phyloP scores from a whole-genome alignment of 2,329 filamentous ascomycete species.

The Xylaria hypoxylon region DNA sequence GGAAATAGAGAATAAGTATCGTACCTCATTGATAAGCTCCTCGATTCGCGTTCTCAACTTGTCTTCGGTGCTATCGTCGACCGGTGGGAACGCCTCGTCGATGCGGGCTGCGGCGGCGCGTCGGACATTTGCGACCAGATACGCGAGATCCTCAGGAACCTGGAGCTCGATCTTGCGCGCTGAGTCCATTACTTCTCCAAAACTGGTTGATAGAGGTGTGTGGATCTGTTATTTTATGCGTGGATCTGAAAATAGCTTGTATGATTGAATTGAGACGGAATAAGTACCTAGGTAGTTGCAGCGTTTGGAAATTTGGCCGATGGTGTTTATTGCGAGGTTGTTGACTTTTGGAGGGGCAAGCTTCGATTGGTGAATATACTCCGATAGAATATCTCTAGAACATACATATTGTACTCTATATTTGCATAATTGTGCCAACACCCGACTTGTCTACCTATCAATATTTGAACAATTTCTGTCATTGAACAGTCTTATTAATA shows the following conservation, averaged over 20 bases:
- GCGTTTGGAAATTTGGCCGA: background rate
- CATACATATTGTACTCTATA: background rate
- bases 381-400: constrained; percentile 16
- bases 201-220: background rate
- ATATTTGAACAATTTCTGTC: too few relatives aligned
- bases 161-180: constrained; percentile 86
- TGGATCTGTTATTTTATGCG: background rate
- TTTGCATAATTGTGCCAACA: constrained; percentile 3
- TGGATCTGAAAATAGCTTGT: background rate
- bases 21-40: constrained; percentile 68
- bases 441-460: too few relatives aligned
- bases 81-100: constrained; percentile 74
- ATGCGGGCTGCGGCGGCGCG: constrained; percentile 75
- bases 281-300: background rate
- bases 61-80: constrained; percentile 68
- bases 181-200: constrained; percentile 39
- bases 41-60: constrained; percentile 70
- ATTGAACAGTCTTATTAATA: too few relatives aligned
- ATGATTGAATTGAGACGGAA: background rate
- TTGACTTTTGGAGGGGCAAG: constrained; percentile 40
- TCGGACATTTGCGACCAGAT: constrained; percentile 76
- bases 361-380: constrained; percentile 29
- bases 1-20: constrained; percentile 27
- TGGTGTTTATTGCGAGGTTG: constrained; percentile 22
- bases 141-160: constrained; percentile 77